A percentile compares a stretch with the other conserved stretches of the same genome.
Evolutionary conservation across 1,139 yeast genomes (phyloP).

Genomic region (Kurtzmaniella quercitrusa): DNA sequence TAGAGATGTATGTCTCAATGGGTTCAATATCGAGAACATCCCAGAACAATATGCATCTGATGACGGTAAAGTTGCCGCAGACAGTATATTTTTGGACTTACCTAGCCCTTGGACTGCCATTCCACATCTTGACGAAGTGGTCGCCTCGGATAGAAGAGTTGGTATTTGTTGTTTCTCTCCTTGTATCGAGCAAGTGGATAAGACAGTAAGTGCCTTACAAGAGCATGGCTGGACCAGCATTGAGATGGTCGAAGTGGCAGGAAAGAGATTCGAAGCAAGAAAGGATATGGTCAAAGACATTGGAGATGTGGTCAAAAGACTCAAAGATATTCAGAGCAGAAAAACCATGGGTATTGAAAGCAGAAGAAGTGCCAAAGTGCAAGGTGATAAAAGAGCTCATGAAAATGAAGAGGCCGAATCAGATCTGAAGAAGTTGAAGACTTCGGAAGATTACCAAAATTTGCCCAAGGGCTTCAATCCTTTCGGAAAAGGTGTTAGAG

Average conservation of each 20-base stretch:
- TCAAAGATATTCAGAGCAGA: conserved; percentile 75
- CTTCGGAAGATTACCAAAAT: conserved; percentile 24
- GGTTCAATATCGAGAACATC: conserved; percentile 54
- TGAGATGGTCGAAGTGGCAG: conserved; percentile 90
- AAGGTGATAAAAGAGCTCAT: conserved; percentile 12
- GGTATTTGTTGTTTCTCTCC: conserved; percentile 94
- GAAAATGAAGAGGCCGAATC: conserved; percentile 10
- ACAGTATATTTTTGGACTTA: conserved; percentile 80
- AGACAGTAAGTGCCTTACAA: conserved; percentile 73
- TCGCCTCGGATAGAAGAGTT: conserved; percentile 50
- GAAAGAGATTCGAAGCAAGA: conserved; percentile 86
- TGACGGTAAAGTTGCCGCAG: conserved; percentile 39
- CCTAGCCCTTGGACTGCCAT: conserved; percentile 99
- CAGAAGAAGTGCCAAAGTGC: conserved; percentile 35
- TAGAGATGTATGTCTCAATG: conserved; percentile 88
- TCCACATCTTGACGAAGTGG: conserved; percentile 62
- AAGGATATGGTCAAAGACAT: conserved; percentile 81
- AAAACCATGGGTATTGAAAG: conserved; percentile 72
- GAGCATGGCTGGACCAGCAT: conserved; percentile 81
- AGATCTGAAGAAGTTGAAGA: conserved; percentile 5
- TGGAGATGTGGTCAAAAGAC: conserved; percentile 74
- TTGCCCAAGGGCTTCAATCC: conserved; percentile 72
- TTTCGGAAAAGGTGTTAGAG: conserved; percentile 78
- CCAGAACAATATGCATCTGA: conserved; percentile 27
- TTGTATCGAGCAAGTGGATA: conserved; percentile 93